A percentile compares a stretch with the other conserved stretches of the same genome.
Evolutionary conservation across 1,284 basidiomycete species (phyloP).

Genomic region (Naganishia liquefaciens): DNA sequence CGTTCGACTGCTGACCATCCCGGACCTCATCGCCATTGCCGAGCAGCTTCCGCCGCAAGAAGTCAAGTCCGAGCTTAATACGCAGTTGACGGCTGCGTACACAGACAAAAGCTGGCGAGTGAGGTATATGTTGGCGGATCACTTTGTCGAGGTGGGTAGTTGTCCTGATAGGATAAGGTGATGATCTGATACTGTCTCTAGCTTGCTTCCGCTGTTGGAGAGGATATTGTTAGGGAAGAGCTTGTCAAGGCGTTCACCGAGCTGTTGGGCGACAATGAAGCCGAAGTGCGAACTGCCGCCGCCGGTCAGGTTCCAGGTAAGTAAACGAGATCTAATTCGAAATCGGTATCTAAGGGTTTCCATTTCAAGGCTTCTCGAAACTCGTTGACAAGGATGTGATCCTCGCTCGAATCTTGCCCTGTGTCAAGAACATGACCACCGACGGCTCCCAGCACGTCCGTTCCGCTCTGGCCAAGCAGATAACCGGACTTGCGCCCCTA

Average conservation of each 20-base stretch:
- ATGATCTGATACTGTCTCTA: slow-evolving; percentile 43
- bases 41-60: slow-evolving; percentile 79
- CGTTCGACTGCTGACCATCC: slow-evolving; percentile 91
- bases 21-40: slow-evolving; percentile 92
- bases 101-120: slow-evolving; percentile 98
- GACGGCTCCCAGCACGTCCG: slow-evolving; percentile 97
- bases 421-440: slow-evolving; percentile 89
- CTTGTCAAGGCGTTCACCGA: slow-evolving; percentile 90
- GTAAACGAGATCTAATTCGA: slow-evolving; percentile 33
- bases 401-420: slow-evolving; percentile 90
- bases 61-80: slow-evolving; percentile 83
- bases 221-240: slow-evolving; percentile 90
- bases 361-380: slow-evolving; percentile 89
- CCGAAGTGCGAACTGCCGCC: slow-evolving; percentile 95
- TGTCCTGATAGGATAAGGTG: background rate
- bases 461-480: slow-evolving; percentile 93
- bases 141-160: slow-evolving; percentile 82
- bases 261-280: slow-evolving; percentile 96
- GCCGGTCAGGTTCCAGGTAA: slow-evolving; percentile 93
- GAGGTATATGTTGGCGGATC: slow-evolving; percentile 96
- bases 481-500: slow-evolving; percentile 94
- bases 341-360: background rate
- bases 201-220: slow-evolving; percentile 89
- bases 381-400: slow-evolving; percentile 93
- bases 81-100: slow-evolving; percentile 80